phyloP scores from a whole-genome alignment of 1,284 basidiomycete species.

The Heterobasidion occidentale region DNA sequence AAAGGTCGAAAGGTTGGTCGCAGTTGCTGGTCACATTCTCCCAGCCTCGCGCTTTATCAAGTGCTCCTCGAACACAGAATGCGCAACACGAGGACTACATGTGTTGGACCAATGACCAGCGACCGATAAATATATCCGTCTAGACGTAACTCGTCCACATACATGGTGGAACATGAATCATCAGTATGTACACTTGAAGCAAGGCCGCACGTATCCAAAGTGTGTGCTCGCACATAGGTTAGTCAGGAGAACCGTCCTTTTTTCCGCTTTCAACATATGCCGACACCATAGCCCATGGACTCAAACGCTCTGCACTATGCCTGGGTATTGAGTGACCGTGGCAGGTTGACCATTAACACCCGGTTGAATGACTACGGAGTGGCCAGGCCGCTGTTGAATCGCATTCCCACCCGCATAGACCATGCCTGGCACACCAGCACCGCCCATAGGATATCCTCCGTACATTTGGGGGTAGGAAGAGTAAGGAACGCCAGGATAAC shows the following conservation, averaged over 20 bases:
- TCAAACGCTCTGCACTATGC: constrained; percentile 20
- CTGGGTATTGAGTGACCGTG: constrained; percentile 54
- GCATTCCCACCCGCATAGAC: constrained; percentile 18
- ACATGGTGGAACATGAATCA: constrained; percentile 6
- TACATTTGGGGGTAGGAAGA: constrained; percentile 10
- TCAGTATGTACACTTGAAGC: background rate
- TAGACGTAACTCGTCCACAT: constrained; percentile 8
- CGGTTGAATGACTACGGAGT: constrained; percentile 65
- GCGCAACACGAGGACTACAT: constrained; percentile 6
- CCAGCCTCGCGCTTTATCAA: background rate
- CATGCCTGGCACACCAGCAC: constrained; percentile 6
- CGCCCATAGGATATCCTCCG: constrained; percentile 11
- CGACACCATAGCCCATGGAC: background rate
- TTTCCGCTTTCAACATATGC: too few relatives aligned
- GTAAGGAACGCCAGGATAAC: constrained; percentile 19
- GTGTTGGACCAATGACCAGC: constrained; percentile 5
- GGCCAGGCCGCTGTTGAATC: constrained; percentile 46
- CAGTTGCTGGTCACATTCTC: too few relatives aligned
- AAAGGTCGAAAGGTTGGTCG: too few relatives aligned
- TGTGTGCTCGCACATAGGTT: too few relatives aligned
- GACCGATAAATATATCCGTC: constrained; percentile 4
- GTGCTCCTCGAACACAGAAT: background rate
- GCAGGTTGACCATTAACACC: constrained; percentile 51
- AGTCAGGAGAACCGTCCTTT: too few relatives aligned
- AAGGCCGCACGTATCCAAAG: background rate